Base-by-base conservation (phyloP, 306 rosid species). In the Myrica gale region DNA sequence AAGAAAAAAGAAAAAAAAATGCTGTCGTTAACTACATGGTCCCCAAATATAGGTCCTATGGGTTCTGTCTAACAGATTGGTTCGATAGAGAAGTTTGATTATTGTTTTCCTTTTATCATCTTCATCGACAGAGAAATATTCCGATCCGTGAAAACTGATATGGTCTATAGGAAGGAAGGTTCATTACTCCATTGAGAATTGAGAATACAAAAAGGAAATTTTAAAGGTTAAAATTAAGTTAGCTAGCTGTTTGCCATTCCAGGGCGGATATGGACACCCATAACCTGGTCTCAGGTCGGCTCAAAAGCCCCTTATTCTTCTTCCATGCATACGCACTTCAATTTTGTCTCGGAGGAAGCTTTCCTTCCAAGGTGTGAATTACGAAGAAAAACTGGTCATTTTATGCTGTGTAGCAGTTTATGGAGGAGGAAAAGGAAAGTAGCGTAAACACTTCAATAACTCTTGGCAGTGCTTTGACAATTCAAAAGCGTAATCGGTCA, bases 221-320 rank as follows among this genome's bases (percentile, higher is more conserved):
- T 32, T 2, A 32, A 7, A 3, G 51, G 6, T 26, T 9, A 7
- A 56, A 19, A n/a, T n/a, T n/a, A n/a, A 21, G 19, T 0, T 73
- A 12, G 55, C 42, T 7, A 3, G 67, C 17, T 43, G 54, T 43
- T 73, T 73, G 76, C 44, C 76, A 23, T 73, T 73, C 47, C 54
- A 32, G 3, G 37, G 37, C 3, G 37, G 37, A 32, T 32, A 32
- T 73, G 20, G 32, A 19, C 32, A 2, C 12, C 17, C 55, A 47
- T 37, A 13, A 52, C 23, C 61, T 32, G 44, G 17, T 39, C 48
- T 32, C 60, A 61, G 45, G 68, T 10, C 68, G 32, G 19, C 45
- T 61, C 19, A 32, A 32, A 61, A 32, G 37, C 44, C 68, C 68
- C 12, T 12, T 37, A 61, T 3, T 71, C 16, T 3, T 71, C 16